phyloP scores from a whole-genome alignment of 2,329 filamentous ascomycete genomes.

The Alternaria sp. region DNA sequence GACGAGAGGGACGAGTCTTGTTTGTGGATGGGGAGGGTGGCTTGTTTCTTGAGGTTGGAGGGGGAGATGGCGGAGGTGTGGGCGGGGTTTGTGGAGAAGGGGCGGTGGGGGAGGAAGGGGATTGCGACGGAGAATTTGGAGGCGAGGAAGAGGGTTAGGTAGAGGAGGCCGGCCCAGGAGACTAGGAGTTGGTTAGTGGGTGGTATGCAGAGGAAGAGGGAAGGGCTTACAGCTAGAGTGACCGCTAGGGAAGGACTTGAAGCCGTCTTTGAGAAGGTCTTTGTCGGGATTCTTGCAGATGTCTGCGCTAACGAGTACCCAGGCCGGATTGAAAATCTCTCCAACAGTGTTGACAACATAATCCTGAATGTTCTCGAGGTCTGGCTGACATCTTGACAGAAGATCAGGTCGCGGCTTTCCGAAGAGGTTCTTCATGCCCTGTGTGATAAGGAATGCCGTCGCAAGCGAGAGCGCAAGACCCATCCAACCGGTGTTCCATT shows the following conservation, averaged over 20 bases:
- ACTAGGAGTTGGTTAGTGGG: constrained; percentile 48
- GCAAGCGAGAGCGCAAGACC: constrained; percentile 77
- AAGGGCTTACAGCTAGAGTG: constrained; percentile 69
- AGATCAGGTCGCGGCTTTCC: constrained; percentile 70
- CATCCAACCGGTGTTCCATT: constrained; percentile 84
- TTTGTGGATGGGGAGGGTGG: constrained; percentile 32
- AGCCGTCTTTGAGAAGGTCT: constrained; percentile 74
- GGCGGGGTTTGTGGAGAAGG: constrained; percentile 57
- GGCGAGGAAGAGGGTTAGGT: constrained; percentile 85
- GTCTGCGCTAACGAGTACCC: constrained; percentile 72
- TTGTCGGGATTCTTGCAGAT: constrained; percentile 76
- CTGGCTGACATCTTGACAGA: constrained; percentile 75
- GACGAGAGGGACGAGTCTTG: constrained; percentile 29
- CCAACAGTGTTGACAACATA: no score
- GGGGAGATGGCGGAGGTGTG: constrained; percentile 53
- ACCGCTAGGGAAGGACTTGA: constrained; percentile 82
- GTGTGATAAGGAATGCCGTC: constrained; percentile 78
- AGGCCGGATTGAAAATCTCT: constrained; percentile 57
- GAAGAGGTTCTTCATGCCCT: constrained; percentile 79
- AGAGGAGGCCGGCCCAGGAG: constrained; percentile 79
- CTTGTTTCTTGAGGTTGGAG: constrained; percentile 38
- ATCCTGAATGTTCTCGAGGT: constrained; percentile 45
- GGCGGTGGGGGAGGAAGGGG: constrained; percentile 67
- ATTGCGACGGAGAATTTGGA: constrained; percentile 79
- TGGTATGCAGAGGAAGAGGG: not conserved